A percentile compares a stretch with the other conserved stretches of the same genome.
Conservation (phyloP, 345 rosid species). For the Melaleuca alternifolia region DNA sequence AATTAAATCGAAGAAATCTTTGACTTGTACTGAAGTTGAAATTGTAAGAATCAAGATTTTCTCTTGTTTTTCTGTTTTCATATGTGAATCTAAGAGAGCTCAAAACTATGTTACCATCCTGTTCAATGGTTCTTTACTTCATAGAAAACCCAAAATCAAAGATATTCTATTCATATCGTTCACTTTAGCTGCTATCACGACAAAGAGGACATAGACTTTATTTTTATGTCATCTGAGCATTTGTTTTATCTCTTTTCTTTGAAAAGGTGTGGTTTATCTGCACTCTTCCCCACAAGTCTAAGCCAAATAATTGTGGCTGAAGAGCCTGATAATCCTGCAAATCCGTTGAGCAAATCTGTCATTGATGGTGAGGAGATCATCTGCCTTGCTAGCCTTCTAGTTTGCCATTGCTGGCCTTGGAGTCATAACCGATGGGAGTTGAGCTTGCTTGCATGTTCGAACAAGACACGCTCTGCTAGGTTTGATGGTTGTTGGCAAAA, state of each 20-base stretch:
- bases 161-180: no score
- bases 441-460: neutral
- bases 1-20: constrained; percentile 18
- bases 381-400: neutral
- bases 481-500: neutral
- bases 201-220: no score
- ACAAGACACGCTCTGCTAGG: neutral
- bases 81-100: neutral
- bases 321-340: neutral
- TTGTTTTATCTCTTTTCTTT: neutral
- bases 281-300: neutral
- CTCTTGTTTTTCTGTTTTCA: neutral
- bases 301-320: neutral
- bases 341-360: neutral
- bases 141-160: no score
- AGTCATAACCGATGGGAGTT: neutral
- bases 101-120: neutral
- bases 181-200: no score
- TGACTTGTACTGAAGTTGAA: neutral
- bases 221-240: neutral
- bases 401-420: neutral
- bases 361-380: neutral
- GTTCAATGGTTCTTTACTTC: no score
- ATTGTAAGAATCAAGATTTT: neutral
- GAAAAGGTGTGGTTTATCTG: neutral